Conservation (phyloP, 345 rosid genomes). For the Murraya koenigii region DNA sequence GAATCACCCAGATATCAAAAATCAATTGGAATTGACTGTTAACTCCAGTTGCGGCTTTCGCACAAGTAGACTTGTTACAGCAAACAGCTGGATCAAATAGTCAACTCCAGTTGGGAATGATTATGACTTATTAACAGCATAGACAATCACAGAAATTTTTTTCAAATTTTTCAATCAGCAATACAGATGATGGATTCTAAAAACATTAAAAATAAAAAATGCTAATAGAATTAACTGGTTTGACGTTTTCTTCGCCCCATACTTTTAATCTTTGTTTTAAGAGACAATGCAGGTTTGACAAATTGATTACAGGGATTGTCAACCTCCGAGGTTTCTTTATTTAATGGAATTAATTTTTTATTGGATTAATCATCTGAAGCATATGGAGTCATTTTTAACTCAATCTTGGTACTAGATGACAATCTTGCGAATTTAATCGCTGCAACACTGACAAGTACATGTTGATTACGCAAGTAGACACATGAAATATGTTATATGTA, state of each 20-base stretch:
- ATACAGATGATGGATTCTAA: background rate
- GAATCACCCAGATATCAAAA: too few species aligned
- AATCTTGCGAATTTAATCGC: background rate
- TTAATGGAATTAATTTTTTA: background rate
- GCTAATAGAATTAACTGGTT: background rate
- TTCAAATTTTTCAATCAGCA: background rate
- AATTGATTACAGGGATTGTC: background rate
- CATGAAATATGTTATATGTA: too few species aligned
- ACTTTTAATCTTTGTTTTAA: background rate
- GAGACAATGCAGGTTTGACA: background rate
- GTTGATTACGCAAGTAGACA: too few species aligned
- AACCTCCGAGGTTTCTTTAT: background rate
- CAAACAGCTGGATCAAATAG: background rate
- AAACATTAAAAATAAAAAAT: too few species aligned
- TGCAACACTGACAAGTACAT: too few species aligned
- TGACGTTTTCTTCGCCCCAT: background rate
- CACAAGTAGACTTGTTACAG: background rate
- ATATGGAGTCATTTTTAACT: background rate
- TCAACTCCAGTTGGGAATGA: constrained; percentile 19
- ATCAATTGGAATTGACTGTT: background rate
- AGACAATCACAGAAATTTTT: too few species aligned
- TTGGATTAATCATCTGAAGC: background rate
- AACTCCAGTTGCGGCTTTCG: background rate
- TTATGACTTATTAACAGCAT: constrained; percentile 6
- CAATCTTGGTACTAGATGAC: background rate